Percentiles rank a stretch among this genome's conserved stretches.
These are phyloP conservation scores for Tetramitus jugosus DNA, from an alignment of 208 protist species.

Conservation along the genomic window DNA sequence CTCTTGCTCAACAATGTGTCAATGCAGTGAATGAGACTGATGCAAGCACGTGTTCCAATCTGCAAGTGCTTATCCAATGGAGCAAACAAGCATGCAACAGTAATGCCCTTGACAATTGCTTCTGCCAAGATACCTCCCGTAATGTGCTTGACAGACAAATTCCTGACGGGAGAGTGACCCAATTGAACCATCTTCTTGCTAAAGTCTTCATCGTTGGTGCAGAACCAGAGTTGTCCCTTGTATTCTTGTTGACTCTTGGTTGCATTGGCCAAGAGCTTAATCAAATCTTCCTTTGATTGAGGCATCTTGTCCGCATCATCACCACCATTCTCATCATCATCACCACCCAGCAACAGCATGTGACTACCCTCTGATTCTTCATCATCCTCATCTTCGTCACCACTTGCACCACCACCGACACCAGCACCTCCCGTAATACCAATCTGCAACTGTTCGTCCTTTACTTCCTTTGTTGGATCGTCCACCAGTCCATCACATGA, in stretches of 20 bases:
- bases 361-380: neutral
- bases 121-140: constrained; percentile 15
- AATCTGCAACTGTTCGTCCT: no score
- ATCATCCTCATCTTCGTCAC: constrained; percentile 10
- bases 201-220: constrained; percentile 8
- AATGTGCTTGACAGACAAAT: neutral
- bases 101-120: neutral
- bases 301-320: neutral
- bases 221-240: constrained; percentile 8
- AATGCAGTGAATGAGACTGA: neutral
- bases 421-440: neutral
- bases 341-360: neutral
- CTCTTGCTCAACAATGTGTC: neutral
- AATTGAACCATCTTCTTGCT: constrained; percentile 9
- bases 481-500: neutral
- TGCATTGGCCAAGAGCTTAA: neutral
- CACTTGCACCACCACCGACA: no score
- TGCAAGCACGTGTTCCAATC: neutral
- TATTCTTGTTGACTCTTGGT: neutral
- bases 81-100: neutral
- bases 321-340: neutral
- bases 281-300: constrained; percentile 7
- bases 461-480: neutral
- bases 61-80: neutral
- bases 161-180: neutral